Evolutionary conservation across 2,329 filamentous ascomycete species (phyloP).

Genomic region (Coniochaeta sp.): DNA sequence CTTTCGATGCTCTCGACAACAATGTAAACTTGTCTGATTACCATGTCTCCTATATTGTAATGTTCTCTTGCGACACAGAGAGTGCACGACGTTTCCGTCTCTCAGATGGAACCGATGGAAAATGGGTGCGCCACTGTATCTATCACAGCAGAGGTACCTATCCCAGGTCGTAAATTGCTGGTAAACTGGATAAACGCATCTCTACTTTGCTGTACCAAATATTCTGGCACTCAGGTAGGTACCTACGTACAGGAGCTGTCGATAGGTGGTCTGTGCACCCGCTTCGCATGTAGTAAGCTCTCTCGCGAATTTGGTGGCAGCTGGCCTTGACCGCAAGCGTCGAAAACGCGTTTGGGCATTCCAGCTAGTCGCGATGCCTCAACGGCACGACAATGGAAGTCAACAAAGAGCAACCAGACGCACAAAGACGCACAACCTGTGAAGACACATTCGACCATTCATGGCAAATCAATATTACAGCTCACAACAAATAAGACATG

Average conservation of each 20-base stretch:
- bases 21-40: too few relatives aligned
- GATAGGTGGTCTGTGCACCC: not conserved
- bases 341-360: not conserved
- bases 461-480: not conserved
- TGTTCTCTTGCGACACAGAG: too few relatives aligned
- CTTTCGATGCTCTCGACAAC: too few relatives aligned
- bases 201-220: not conserved
- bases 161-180: too few relatives aligned
- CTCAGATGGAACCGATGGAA: too few relatives aligned
- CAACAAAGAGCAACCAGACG: not conserved
- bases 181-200: not conserved
- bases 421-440: not conserved
- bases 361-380: not conserved
- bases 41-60: too few relatives aligned
- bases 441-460: not conserved
- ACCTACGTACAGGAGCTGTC: too few relatives aligned
- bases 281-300: too few relatives aligned
- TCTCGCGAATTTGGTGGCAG: not conserved
- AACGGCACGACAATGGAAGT: not conserved
- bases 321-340: constrained; percentile 1
- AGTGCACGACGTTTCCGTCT: too few relatives aligned
- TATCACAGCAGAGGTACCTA: too few relatives aligned
- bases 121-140: too few relatives aligned
- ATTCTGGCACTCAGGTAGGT: not conserved
- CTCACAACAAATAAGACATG: not conserved